These are phyloP conservation scores for Phlebiopsis flavidoalba DNA, from an alignment of 768 basidiomycete species.

Conservation along the genomic window DNA sequence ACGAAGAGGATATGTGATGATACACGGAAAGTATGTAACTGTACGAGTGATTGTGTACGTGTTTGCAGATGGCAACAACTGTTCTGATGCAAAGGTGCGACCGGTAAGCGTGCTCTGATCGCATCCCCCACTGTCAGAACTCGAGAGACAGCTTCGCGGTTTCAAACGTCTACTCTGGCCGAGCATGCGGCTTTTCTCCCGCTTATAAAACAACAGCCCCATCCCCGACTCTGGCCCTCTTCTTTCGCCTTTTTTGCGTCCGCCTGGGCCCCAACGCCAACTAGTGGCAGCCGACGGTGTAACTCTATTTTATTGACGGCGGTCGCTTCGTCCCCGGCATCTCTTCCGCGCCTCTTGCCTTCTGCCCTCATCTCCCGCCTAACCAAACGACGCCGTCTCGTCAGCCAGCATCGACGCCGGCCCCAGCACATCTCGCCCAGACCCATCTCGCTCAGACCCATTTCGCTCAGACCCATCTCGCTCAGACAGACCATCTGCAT, in stretches of 20 bases:
- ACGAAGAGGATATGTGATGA: background rate
- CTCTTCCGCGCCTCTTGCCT: background rate
- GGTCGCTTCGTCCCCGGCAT: slow-evolving; percentile 13
- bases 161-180: background rate
- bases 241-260: background rate
- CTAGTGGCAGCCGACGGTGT: background rate
- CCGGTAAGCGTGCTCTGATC: background rate
- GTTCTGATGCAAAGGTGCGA: background rate
- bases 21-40: background rate
- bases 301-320: slow-evolving; percentile 23
- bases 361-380: slow-evolving; percentile 5
- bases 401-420: background rate
- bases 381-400: too few species aligned
- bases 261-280: too few species aligned
- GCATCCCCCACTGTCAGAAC: background rate
- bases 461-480: background rate
- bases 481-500: background rate
- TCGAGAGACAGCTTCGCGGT: background rate
- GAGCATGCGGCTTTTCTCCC: background rate
- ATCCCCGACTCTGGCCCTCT: background rate
- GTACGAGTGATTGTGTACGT: background rate
- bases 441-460: background rate
- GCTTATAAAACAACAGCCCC: background rate
- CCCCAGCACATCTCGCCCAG: background rate
- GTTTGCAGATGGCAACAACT: slow-evolving; percentile 5